phyloP scores from a whole-genome alignment of 2,329 filamentous ascomycete genomes.

The Pseudogymnoascus sp. region DNA sequence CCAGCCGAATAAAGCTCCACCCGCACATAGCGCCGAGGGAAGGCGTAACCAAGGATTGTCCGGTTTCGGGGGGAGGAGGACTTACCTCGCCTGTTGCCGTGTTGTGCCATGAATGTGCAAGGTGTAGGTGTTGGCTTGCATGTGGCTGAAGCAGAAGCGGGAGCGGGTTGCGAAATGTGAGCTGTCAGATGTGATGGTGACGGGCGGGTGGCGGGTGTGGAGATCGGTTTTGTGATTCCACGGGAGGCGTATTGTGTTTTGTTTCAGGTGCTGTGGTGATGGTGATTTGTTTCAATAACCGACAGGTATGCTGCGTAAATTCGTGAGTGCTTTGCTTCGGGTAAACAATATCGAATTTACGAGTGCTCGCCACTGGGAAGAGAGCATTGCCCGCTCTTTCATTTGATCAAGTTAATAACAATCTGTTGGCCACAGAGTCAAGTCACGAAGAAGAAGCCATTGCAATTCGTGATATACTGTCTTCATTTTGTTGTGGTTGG shows the following conservation, averaged over 20 bases:
- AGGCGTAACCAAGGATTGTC: neutral
- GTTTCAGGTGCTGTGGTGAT: neutral
- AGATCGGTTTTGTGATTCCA: neutral
- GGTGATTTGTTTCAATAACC: neutral
- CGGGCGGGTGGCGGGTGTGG: neutral
- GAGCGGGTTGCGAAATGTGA: neutral
- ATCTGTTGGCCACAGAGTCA: neutral
- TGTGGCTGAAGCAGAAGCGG: neutral
- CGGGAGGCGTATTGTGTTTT: neutral
- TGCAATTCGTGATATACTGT: neutral
- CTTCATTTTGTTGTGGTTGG: neutral
- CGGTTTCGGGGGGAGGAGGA: neutral
- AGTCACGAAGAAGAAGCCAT: neutral
- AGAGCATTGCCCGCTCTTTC: neutral
- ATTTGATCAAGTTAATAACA: neutral
- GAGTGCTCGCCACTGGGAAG: neutral
- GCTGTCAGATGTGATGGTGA: neutral
- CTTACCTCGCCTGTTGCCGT: neutral
- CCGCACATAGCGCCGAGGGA: neutral
- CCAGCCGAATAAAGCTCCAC: neutral
- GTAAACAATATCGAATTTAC: too few relatives aligned
- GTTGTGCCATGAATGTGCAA: neutral
- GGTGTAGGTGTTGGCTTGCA: neutral
- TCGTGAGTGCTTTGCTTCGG: too few relatives aligned
- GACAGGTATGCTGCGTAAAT: neutral